Evolutionary conservation across 441 rosid genomes (phyloP).

Genomic region (Capsella rubella): DNA sequence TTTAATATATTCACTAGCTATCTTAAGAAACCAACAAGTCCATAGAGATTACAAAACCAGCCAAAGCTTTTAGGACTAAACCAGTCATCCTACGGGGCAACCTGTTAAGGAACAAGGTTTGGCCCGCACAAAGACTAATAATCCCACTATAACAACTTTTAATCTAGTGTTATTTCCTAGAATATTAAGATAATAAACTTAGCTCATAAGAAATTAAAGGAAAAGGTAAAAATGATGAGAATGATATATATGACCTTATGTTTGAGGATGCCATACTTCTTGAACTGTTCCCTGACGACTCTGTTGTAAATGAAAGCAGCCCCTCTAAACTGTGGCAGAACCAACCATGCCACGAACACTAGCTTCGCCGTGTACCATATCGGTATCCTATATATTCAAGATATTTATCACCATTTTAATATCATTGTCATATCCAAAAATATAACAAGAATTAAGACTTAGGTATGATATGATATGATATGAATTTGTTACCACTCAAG

Average conservation of each 20-base stretch:
- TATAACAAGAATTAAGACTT: neutral
- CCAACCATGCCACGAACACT: conserved; percentile 74
- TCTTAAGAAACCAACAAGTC: neutral
- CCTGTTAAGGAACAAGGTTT: neutral
- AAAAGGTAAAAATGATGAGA: neutral
- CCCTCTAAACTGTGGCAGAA: conserved; percentile 84
- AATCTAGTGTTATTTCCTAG: neutral
- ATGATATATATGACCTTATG: conserved; percentile 20
- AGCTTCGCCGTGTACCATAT: conserved; percentile 82
- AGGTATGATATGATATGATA: neutral
- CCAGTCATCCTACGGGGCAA: neutral
- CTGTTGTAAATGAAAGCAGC: conserved; percentile 80
- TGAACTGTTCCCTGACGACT: conserved; percentile 63
- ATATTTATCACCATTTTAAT: neutral
- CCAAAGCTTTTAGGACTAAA: neutral
- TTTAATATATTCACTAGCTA: too few species aligned
- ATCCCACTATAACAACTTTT: neutral
- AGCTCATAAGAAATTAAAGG: neutral
- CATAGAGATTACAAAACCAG: neutral
- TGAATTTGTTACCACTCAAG: conserved; percentile 60
- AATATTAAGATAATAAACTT: neutral
- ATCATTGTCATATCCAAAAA: neutral
- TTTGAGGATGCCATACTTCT: conserved; percentile 46
- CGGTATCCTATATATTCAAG: conserved; percentile 61
- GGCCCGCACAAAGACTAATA: neutral